Evolutionary conservation across 306 rosid genomes (phyloP).

Genomic region (Dryas octopetala): DNA sequence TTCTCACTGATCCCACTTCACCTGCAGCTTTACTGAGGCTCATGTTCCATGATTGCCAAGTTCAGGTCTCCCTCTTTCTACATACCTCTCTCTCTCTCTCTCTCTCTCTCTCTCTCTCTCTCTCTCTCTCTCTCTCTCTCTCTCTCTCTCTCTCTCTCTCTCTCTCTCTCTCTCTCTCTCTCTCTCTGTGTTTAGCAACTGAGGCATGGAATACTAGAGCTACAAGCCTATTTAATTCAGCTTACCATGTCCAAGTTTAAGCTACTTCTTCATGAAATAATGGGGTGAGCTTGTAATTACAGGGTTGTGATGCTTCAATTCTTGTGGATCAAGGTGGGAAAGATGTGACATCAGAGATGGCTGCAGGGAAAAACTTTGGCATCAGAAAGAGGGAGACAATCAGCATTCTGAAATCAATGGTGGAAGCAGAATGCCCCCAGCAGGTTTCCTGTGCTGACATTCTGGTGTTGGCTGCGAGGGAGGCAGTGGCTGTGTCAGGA

Average conservation of each 20-base stretch:
- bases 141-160: too few relatives aligned
- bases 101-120: not conserved
- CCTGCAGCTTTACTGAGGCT: conserved; percentile 46
- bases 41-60: conserved; percentile 45
- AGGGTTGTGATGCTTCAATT: conserved; percentile 44
- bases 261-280: not conserved
- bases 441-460: conserved; percentile 43
- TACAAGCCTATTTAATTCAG: too few relatives aligned
- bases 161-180: not conserved
- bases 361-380: conserved; percentile 25
- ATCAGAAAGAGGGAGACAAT: conserved; percentile 28
- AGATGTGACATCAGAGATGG: conserved; percentile 21
- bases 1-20: conserved; percentile 28
- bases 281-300: not conserved
- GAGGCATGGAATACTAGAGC: too few relatives aligned
- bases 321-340: conserved; percentile 22
- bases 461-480: conserved; percentile 37
- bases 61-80: conserved; percentile 18
- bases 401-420: conserved; percentile 22
- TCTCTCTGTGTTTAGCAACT: too few relatives aligned
- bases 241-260: not conserved
- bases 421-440: conserved; percentile 28
- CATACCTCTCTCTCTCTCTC: not conserved
- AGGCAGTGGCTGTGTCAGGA: conserved; percentile 32
- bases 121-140: too few relatives aligned